Evolutionary conservation across 441 rosid species (phyloP).

Genomic region (Syzygium syzygioides): DNA sequence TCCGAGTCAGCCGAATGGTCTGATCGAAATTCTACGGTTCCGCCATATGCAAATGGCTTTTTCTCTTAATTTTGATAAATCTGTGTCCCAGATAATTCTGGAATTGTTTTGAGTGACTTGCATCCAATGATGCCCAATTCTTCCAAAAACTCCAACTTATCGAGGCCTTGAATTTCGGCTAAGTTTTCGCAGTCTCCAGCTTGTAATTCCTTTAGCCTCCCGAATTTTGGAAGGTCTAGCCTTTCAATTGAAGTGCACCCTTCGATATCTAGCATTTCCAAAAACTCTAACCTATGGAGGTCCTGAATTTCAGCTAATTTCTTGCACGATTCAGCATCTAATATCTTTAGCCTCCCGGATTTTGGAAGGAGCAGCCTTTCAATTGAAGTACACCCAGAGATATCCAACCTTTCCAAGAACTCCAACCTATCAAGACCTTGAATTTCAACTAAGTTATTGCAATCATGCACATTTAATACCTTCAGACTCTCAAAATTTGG

Average conservation of each 20-base stretch:
- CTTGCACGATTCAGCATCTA: fast-evolving
- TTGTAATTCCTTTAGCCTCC: fast-evolving
- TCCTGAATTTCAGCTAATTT: not conserved
- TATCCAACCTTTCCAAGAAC: no score
- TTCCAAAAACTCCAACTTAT: not conserved
- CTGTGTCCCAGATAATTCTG: fast-evolving
- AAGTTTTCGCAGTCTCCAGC: fast-evolving
- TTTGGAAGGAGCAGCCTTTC: not conserved
- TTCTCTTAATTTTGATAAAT: no score
- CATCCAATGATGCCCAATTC: not conserved
- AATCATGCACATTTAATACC: no score
- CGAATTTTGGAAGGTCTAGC: not conserved
- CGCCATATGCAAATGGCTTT: no score
- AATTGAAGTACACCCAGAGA: no score
- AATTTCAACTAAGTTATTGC: no score
- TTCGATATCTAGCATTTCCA: not conserved
- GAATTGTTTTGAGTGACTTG: not conserved
- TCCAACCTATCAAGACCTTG: no score
- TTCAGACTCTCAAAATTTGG: no score
- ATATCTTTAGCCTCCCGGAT: fast-evolving
- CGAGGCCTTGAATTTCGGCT: fast-evolving
- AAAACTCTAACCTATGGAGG: not conserved
- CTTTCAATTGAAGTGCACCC: fast-evolving
- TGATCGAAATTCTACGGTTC: no score
- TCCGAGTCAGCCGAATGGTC: no score